A percentile compares a stretch with the other conserved stretches of the same genome.
phyloP scores from a whole-genome alignment of 208 protist genomes.

The Trypanosomatidae sp. region DNA sequence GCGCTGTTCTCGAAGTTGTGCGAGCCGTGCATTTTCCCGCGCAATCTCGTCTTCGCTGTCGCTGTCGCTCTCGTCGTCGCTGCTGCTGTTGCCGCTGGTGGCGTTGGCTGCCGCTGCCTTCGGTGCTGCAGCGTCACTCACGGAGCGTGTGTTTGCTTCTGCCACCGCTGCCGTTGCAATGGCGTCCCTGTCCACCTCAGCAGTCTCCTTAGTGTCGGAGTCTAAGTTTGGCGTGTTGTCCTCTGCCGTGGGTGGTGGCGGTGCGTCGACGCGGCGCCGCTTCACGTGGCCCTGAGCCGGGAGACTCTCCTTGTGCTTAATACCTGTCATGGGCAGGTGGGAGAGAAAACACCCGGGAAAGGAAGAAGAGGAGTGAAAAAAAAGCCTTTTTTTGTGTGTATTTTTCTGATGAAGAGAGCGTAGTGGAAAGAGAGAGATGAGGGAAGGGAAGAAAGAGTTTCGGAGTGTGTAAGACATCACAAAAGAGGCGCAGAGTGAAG shows the following conservation, averaged over 20 bases:
- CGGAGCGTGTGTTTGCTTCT: background rate
- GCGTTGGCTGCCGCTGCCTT: background rate
- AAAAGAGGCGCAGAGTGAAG: no score
- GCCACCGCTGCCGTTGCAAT: background rate
- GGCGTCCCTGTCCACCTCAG: background rate
- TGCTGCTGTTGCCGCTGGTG: conserved; percentile 15
- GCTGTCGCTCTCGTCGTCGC: conserved; percentile 32
- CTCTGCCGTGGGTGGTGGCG: conserved; percentile 1
- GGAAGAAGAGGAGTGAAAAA: background rate
- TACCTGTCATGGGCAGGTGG: conserved; percentile 25
- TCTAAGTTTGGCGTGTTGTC: background rate
- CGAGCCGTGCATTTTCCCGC: conserved; percentile 48
- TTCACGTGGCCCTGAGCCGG: conserved; percentile 57
- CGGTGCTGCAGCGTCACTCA: background rate
- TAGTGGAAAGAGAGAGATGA: no score
- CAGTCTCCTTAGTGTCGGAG: background rate
- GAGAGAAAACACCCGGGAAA: background rate
- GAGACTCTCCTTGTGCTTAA: conserved; percentile 70
- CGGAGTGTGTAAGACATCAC: no score
- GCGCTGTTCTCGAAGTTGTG: conserved; percentile 39
- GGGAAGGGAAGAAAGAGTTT: no score
- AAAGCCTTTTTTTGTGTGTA: no score
- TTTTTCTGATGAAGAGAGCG: no score
- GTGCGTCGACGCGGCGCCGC: conserved; percentile 42
- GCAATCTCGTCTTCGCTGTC: conserved; percentile 53